phyloP scores from a whole-genome alignment of 2,329 filamentous ascomycete genomes.

The Epichloe uncinata region DNA sequence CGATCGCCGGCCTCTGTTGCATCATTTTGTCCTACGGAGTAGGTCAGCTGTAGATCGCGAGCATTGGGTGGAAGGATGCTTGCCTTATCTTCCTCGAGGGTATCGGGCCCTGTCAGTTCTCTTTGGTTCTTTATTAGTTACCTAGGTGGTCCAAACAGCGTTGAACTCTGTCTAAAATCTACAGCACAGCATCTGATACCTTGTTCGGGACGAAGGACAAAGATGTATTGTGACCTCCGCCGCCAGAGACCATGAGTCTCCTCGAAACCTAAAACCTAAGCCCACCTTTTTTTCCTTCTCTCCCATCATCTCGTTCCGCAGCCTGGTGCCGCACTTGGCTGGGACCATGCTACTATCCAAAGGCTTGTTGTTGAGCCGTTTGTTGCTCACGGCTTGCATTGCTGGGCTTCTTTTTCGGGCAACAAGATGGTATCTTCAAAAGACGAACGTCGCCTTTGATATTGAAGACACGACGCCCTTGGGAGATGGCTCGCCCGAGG shows the following conservation, averaged over 20 bases:
- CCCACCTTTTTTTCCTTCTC: background rate
- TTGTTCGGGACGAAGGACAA: background rate
- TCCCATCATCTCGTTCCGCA: background rate
- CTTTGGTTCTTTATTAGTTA: background rate
- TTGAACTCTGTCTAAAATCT: background rate
- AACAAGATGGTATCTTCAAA: conserved; percentile 7
- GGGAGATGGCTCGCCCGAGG: conserved; percentile 15
- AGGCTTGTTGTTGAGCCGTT: conserved; percentile 11
- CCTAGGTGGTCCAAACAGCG: conserved; percentile 1
- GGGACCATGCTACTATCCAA: conserved; percentile 15
- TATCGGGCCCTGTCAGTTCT: background rate
- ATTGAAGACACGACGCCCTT: conserved; percentile 7
- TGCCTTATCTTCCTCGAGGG: too few relatives aligned
- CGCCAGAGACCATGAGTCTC: background rate
- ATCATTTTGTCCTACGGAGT: too few relatives aligned
- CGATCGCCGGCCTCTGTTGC: too few relatives aligned
- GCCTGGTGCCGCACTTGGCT: conserved; percentile 4
- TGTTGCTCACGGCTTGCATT: conserved; percentile 15
- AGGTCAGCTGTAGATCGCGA: too few relatives aligned
- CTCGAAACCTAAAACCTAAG: background rate
- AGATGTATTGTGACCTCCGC: background rate
- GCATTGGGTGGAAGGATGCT: too few relatives aligned
- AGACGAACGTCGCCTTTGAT: conserved; percentile 2
- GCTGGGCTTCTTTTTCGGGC: conserved; percentile 13
- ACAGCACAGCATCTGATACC: conserved; percentile 4